Evolutionary conservation across 352 stramenopile species (phyloP).

Genomic region (Phytopythium cucurbitacearum): DNA sequence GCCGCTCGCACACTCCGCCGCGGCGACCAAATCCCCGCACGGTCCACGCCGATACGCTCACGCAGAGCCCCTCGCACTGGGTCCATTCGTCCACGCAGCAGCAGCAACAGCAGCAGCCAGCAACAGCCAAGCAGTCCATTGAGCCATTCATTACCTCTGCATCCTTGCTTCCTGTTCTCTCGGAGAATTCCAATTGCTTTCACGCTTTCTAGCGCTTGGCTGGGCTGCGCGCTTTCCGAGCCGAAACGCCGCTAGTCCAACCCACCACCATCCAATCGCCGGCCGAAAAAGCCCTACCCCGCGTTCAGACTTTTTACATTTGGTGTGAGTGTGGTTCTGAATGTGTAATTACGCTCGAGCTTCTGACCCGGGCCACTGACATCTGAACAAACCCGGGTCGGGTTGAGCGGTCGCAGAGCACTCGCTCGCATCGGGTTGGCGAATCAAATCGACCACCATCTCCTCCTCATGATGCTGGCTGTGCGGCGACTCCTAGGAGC

Average conservation of each 20-base stretch:
- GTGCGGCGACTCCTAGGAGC: too few relatives aligned
- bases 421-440: too few relatives aligned
- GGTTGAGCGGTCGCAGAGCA: too few relatives aligned
- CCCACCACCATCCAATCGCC: slow-evolving; percentile 13
- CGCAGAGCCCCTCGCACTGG: not conserved
- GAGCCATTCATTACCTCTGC: slow-evolving; percentile 38
- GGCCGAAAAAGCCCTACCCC: not conserved
- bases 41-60: not conserved
- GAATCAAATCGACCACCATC: too few relatives aligned
- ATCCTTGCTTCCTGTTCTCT: slow-evolving; percentile 57
- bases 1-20: not conserved
- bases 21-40: not conserved
- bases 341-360: too few relatives aligned
- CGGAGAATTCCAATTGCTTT: slow-evolving; percentile 57
- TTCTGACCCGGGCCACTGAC: too few relatives aligned
- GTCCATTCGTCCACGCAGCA: not conserved
- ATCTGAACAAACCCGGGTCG: too few relatives aligned
- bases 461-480: too few relatives aligned
- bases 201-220: too few relatives aligned
- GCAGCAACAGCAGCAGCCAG: not conserved
- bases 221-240: too few relatives aligned
- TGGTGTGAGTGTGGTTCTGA: too few relatives aligned
- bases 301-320: not conserved
- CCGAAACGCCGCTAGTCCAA: too few relatives aligned
- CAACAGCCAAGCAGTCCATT: not conserved